A percentile compares a stretch with the other conserved stretches of the same genome.
Evolutionary conservation across 2,329 filamentous ascomycete species (phyloP).

Genomic region (Delphinella strobiligena): DNA sequence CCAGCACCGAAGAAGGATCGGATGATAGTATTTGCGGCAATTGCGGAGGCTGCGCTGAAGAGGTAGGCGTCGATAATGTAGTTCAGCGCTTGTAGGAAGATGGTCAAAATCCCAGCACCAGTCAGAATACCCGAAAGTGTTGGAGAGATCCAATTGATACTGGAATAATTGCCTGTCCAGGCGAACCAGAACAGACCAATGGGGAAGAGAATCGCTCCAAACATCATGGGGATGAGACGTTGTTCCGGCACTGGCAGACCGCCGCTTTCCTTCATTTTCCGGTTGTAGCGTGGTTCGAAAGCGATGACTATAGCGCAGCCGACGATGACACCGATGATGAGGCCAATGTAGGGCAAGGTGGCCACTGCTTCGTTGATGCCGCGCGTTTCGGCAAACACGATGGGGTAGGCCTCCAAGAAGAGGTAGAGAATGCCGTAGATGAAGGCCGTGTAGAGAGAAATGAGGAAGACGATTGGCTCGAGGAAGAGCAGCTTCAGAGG

Average conservation of each 20-base stretch:
- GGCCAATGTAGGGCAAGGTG: conserved; percentile 16
- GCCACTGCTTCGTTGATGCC: conserved; percentile 16
- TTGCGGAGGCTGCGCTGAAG: not conserved
- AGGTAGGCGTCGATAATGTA: not conserved
- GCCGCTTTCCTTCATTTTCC: conserved; percentile 21
- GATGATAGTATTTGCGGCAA: not conserved
- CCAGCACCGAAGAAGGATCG: not conserved
- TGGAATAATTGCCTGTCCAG: conserved; percentile 26
- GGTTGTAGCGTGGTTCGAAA: conserved; percentile 16
- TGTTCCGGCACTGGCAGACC: conserved; percentile 27
- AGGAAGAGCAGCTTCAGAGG: conserved; percentile 55
- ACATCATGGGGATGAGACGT: conserved; percentile 32
- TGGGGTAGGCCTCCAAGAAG: conserved; percentile 20
- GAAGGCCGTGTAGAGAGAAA: conserved; percentile 36
- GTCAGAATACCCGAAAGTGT: not conserved
- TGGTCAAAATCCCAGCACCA: not conserved
- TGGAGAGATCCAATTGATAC: not conserved
- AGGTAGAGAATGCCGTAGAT: conserved; percentile 17
- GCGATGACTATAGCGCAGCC: conserved; percentile 14
- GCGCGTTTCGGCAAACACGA: conserved; percentile 17
- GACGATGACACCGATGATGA: conserved; percentile 20
- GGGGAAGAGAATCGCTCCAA: conserved; percentile 30
- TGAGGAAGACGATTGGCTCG: conserved; percentile 54
- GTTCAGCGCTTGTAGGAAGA: not conserved
- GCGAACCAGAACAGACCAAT: conserved; percentile 37